Percentiles rank a stretch among this genome's conserved stretches.
phyloP scores from a whole-genome alignment of 176 grass and related monocot genomes.

The Bolboschoenus planiculmis region DNA sequence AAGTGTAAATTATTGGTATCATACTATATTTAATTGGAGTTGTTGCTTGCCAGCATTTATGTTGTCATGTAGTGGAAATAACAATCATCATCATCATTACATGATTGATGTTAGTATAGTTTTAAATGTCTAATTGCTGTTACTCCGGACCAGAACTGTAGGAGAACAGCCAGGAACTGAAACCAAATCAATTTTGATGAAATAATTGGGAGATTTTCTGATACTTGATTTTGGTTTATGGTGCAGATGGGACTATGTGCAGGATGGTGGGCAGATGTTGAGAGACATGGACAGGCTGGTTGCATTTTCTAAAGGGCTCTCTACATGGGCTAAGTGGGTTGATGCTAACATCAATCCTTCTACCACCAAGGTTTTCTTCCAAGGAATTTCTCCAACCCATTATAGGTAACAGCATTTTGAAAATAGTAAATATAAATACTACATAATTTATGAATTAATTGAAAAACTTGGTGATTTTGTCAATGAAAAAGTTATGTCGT shows the following conservation, averaged over 20 bases:
- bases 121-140: no score
- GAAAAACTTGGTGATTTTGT: not conserved
- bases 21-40: not conserved
- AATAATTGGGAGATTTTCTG: not conserved
- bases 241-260: conserved; percentile 80
- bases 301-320: conserved; percentile 81
- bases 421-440: not conserved
- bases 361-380: conserved; percentile 72
- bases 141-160: no score
- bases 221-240: not conserved
- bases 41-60: not conserved
- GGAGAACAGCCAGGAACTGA: no score
- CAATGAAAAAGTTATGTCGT: not conserved
- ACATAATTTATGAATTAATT: not conserved
- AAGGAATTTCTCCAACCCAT: conserved; percentile 90
- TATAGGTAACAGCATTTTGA: conserved; percentile 41
- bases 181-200: not conserved
- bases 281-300: conserved; percentile 82
- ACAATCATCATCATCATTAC: not conserved
- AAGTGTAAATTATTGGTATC: not conserved
- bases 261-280: conserved; percentile 49
- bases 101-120: no score
- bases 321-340: conserved; percentile 85
- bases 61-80: not conserved
- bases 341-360: conserved; percentile 59